Conservation (phyloP, 352 stramenopile species). For the Globisporangium canariense region DNA sequence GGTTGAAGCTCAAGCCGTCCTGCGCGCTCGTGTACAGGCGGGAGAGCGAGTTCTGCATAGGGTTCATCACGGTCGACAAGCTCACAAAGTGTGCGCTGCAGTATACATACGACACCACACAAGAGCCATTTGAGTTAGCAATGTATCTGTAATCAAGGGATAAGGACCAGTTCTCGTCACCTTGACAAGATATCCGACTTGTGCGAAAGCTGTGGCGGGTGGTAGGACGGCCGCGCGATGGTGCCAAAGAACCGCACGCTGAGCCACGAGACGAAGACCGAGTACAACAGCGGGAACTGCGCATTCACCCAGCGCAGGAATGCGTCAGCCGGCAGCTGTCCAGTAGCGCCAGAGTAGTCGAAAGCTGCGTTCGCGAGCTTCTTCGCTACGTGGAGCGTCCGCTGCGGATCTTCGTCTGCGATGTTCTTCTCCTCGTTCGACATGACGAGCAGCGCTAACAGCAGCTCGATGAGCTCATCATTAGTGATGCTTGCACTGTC, state of each 20-base stretch:
- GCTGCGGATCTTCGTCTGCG: slow-evolving; percentile 24
- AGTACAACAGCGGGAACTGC: slow-evolving; percentile 74
- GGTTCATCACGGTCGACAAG: slow-evolving; percentile 52
- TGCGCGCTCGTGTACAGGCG: slow-evolving; percentile 79
- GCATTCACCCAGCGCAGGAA: slow-evolving; percentile 58
- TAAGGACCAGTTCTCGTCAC: slow-evolving; percentile 24
- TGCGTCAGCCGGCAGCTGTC: slow-evolving; percentile 45
- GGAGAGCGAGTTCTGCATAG: slow-evolving; percentile 53
- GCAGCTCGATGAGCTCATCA: slow-evolving; percentile 36
- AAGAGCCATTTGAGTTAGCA: not conserved
- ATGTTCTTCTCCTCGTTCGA: slow-evolving; percentile 23
- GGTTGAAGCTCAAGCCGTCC: slow-evolving; percentile 83
- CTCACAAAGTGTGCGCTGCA: slow-evolving; percentile 62
- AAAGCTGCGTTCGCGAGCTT: slow-evolving; percentile 37
- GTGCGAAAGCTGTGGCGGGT: slow-evolving; percentile 44
- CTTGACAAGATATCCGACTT: slow-evolving; percentile 66
- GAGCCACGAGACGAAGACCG: slow-evolving; percentile 77
- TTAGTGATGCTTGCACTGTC: slow-evolving; percentile 32
- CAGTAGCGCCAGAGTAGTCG: slow-evolving; percentile 9
- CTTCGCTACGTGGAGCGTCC: slow-evolving; percentile 33
- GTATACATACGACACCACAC: not conserved
- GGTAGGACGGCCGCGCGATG: slow-evolving; percentile 51
- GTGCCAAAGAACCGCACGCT: slow-evolving; percentile 43
- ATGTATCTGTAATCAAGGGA: not conserved
- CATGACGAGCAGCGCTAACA: slow-evolving; percentile 57